Evolutionary conservation across 352 stramenopile species (phyloP).

Genomic region (Globisporangium echinulatum): DNA sequence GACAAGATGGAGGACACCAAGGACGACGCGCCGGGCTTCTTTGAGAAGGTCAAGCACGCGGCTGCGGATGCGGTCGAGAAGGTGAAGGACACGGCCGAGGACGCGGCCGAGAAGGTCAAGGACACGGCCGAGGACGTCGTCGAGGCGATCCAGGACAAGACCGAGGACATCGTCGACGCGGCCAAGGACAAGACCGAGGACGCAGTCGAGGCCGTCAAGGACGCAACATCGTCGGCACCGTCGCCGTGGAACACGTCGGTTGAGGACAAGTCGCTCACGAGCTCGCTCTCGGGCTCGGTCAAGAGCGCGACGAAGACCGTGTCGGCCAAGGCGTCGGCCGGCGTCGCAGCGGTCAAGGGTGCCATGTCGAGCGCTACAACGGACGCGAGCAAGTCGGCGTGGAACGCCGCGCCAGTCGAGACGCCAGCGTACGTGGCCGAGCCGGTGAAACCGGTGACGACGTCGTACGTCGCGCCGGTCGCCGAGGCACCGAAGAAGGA

Average conservation of each 20-base stretch:
- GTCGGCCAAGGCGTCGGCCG: slow-evolving; percentile 4
- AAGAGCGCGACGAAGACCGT: slow-evolving; percentile 3
- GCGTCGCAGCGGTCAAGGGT: slow-evolving; percentile 3
- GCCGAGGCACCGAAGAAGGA: slow-evolving; percentile 15
- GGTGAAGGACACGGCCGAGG: slow-evolving; percentile 9
- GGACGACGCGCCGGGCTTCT: slow-evolving; percentile 10
- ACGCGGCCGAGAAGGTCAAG: slow-evolving; percentile 13
- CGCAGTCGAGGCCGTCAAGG: slow-evolving; percentile 9
- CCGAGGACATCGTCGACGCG: slow-evolving; percentile 8
- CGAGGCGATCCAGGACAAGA: slow-evolving; percentile 8
- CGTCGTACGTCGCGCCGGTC: slow-evolving; percentile 2
- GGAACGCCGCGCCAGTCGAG: slow-evolving; percentile 15
- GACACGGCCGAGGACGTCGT: slow-evolving; percentile 5
- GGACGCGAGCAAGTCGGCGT: slow-evolving; percentile 5
- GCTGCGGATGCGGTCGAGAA: slow-evolving; percentile 9
- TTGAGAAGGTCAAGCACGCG: slow-evolving; percentile 10
- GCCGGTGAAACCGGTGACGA: slow-evolving; percentile 14
- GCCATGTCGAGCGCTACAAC: slow-evolving; percentile 1
- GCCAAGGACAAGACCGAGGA: slow-evolving; percentile 12
- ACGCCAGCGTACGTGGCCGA: slow-evolving; percentile 12
- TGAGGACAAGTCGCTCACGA: slow-evolving; percentile 8
- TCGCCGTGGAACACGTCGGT: slow-evolving; percentile 12
- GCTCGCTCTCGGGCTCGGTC: slow-evolving; percentile 2
- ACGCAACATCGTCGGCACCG: slow-evolving; percentile 10
- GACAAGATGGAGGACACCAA: not conserved